Conservation (phyloP, 2,329 filamentous ascomycete species). For the Exophiala dermatitidis region DNA sequence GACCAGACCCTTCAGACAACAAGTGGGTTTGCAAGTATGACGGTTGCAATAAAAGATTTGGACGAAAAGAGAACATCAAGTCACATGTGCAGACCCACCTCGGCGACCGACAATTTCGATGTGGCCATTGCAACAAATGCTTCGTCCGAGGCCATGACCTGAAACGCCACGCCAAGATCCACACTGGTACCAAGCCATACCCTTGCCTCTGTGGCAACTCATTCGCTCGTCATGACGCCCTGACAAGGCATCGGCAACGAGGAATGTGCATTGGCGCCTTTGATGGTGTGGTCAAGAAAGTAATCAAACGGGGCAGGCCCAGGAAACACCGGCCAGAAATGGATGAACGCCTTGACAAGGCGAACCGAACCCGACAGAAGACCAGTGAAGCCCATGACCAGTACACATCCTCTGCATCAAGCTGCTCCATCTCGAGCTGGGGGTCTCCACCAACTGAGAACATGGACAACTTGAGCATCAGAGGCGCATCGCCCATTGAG, state of each 20-base stretch:
- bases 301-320: conserved; percentile 59
- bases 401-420: conserved; percentile 33
- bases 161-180: conserved; percentile 95
- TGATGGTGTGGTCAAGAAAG: conserved; percentile 65
- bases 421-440: conserved; percentile 35
- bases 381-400: conserved; percentile 28
- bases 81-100: conserved; percentile 97
- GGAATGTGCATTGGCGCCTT: conserved; percentile 96
- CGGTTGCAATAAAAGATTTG: conserved; percentile 81
- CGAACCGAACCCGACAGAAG: conserved; percentile 43
- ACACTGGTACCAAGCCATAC: conserved; percentile 92
- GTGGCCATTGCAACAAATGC: conserved; percentile 86
- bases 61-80: conserved; percentile 98
- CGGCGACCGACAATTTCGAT: conserved; percentile 90
- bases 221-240: conserved; percentile 89
- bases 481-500: conserved; percentile 31
- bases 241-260: conserved; percentile 87
- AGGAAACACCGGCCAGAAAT: conserved; percentile 56
- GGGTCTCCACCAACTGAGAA: conserved; percentile 39
- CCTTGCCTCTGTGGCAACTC: conserved; percentile 89
- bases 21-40: conserved; percentile 73
- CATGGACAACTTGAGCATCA: conserved; percentile 36
- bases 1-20: conserved; percentile 63
- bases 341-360: conserved; percentile 52
- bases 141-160: conserved; percentile 96